A percentile compares a stretch with the other conserved stretches of the same genome.
phyloP scores from a whole-genome alignment of 495 filamentous ascomycete species.

The Aspergillus homomorphus region DNA sequence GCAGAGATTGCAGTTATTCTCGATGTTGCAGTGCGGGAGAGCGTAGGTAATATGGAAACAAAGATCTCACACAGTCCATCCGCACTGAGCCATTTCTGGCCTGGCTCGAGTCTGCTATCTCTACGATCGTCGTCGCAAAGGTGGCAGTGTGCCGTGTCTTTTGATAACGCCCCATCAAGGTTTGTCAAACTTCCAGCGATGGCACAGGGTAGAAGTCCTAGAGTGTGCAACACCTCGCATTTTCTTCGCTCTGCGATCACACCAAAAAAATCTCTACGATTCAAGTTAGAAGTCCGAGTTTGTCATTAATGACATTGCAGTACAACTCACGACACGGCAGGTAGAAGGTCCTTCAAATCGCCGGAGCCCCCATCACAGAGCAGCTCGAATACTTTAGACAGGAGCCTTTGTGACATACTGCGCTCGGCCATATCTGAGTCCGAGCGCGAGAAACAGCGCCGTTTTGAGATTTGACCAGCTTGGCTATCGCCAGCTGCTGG shows the following conservation, averaged over 20 bases:
- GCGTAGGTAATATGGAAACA: slow-evolving; percentile 50
- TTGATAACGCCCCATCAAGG: slow-evolving; percentile 14
- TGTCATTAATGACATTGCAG: slow-evolving; percentile 6
- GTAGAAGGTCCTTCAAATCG: slow-evolving; percentile 25
- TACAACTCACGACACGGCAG: slow-evolving; percentile 31
- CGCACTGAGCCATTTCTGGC: slow-evolving; percentile 29
- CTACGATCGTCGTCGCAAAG: slow-evolving; percentile 28
- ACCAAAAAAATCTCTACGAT: slow-evolving; percentile 24
- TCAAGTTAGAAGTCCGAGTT: slow-evolving; percentile 13
- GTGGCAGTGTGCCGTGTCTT: slow-evolving; percentile 35
- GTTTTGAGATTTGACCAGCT: slow-evolving; percentile 25
- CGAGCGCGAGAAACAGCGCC: slow-evolving; percentile 21
- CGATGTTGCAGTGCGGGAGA: slow-evolving; percentile 57
- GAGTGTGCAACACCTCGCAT: slow-evolving; percentile 29
- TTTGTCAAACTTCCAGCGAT: slow-evolving; percentile 27
- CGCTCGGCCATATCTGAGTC: slow-evolving; percentile 2
- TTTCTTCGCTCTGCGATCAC: slow-evolving; percentile 28
- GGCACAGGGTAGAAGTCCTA: slow-evolving; percentile 47
- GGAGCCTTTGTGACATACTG: slow-evolving; percentile 21
- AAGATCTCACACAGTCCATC: slow-evolving; percentile 53
- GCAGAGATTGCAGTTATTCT: slow-evolving; percentile 72
- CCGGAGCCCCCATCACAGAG: slow-evolving; percentile 18
- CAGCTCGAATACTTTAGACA: slow-evolving; percentile 17
- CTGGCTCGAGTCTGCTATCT: slow-evolving; percentile 13
- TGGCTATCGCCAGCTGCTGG: slow-evolving; percentile 11